phyloP scores from a whole-genome alignment of 176 grass and related monocot species.

The Zoysia japonica region DNA sequence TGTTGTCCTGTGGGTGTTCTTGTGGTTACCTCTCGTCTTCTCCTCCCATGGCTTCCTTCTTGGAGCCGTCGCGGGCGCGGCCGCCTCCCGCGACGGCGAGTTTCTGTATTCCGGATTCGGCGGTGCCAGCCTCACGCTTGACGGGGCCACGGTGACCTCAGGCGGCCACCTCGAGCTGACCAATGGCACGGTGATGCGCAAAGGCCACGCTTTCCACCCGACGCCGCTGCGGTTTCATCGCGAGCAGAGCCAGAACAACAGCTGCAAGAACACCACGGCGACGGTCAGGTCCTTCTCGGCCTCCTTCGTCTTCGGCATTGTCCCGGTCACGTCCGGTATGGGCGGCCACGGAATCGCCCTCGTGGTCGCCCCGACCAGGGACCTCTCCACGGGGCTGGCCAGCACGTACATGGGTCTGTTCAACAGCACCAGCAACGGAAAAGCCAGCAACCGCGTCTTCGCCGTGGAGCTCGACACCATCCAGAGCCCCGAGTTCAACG shows the following conservation, averaged over 20 bases:
- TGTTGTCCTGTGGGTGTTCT: background rate
- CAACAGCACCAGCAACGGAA: conserved; percentile 10
- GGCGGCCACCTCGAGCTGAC: conserved; percentile 22
- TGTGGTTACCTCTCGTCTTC: background rate
- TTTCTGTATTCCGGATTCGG: conserved; percentile 23
- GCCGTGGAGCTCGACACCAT: conserved; percentile 38
- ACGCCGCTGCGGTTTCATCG: background rate
- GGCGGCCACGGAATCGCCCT: conserved; percentile 35
- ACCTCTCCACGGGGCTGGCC: background rate
- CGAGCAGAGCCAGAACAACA: too few species aligned
- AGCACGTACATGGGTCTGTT: conserved; percentile 14
- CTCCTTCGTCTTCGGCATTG: conserved; percentile 37
- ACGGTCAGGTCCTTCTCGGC: conserved; percentile 27
- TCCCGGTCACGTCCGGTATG: background rate
- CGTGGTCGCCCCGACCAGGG: background rate
- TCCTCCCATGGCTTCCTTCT: background rate
- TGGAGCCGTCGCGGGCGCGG: too few species aligned
- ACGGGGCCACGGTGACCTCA: conserved; percentile 9
- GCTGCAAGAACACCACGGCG: background rate
- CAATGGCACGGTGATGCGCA: background rate
- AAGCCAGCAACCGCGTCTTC: background rate
- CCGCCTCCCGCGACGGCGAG: background rate
- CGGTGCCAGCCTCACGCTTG: background rate
- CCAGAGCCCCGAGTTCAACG: conserved; percentile 1
- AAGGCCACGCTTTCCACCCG: conserved; percentile 35